A percentile compares a stretch with the other conserved stretches of the same genome.
phyloP scores from a whole-genome alignment of 108 stramenopile species.

The Seminavis robusta region DNA sequence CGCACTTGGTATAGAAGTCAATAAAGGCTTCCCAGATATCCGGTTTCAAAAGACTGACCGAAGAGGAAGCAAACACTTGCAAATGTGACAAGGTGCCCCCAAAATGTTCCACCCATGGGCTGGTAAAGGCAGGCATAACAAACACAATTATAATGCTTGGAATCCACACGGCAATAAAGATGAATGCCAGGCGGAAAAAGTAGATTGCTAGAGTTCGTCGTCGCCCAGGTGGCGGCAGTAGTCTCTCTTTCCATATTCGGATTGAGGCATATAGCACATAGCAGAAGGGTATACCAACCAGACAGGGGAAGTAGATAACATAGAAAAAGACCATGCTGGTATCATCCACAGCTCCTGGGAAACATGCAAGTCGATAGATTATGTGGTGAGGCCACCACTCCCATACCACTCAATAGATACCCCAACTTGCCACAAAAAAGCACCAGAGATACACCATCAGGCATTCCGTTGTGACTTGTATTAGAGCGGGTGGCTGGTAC shows the following conservation, averaged over 20 bases:
- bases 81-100: slow-evolving; percentile 5
- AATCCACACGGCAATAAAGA: slow-evolving; percentile 15
- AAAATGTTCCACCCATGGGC: background rate
- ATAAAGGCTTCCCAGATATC: slow-evolving; percentile 1
- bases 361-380: slow-evolving; percentile 2
- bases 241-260: background rate
- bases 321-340: slow-evolving; percentile 7
- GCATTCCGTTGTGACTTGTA: background rate
- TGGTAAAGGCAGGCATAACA: background rate
- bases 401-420: background rate
- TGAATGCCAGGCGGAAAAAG: too few relatives aligned
- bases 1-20: background rate
- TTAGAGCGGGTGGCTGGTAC: slow-evolving; percentile 1
- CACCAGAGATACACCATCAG: background rate
- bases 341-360: slow-evolving; percentile 6
- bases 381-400: background rate
- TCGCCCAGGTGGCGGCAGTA: slow-evolving; percentile 10
- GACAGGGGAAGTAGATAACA: slow-evolving; percentile 9
- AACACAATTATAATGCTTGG: slow-evolving; percentile 2
- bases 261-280: slow-evolving; percentile 3
- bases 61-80: slow-evolving; percentile 3
- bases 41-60: slow-evolving; percentile 1
- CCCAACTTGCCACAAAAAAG: background rate
- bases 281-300: slow-evolving; percentile 2
- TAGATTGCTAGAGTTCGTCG: too few relatives aligned